Conservation (phyloP, 2,329 filamentous ascomycete genomes). For the Curvularia hawaiiensis region DNA sequence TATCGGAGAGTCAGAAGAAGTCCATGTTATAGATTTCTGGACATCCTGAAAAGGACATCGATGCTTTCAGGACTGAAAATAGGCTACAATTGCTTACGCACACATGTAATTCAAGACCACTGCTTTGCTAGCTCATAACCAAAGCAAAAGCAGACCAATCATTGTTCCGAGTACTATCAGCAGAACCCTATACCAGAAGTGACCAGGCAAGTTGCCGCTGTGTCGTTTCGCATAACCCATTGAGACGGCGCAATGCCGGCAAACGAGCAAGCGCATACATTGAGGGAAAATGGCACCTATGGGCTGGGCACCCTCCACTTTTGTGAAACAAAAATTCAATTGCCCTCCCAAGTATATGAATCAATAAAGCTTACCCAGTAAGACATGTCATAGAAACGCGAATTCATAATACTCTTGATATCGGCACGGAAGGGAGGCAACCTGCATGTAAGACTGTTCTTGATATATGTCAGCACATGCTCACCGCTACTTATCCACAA, state of each 20-base stretch:
- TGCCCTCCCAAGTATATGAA: conserved; percentile 4
- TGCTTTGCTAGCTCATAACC: neutral
- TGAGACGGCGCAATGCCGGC: conserved; percentile 10
- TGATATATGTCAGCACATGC: conserved; percentile 6
- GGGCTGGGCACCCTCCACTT: neutral
- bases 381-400: neutral
- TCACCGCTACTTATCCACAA: conserved; percentile 20
- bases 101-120: neutral
- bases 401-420: neutral
- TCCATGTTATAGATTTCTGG: neutral
- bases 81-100: neutral
- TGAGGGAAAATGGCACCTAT: neutral
- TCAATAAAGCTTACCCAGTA: neutral
- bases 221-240: conserved; percentile 3
- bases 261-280: conserved; percentile 13
- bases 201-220: conserved; percentile 9
- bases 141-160: too few relatives aligned
- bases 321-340: neutral
- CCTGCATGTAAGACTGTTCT: neutral
- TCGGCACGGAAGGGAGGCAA: conserved; percentile 17
- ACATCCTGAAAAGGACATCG: neutral
- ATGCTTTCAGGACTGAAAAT: neutral
- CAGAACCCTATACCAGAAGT: neutral
- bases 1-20: neutral
- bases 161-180: neutral